Percentiles rank a stretch among this genome's conserved stretches.
Conservation (phyloP, 768 basidiomycete genomes). For the Naematelia encephala region DNA sequence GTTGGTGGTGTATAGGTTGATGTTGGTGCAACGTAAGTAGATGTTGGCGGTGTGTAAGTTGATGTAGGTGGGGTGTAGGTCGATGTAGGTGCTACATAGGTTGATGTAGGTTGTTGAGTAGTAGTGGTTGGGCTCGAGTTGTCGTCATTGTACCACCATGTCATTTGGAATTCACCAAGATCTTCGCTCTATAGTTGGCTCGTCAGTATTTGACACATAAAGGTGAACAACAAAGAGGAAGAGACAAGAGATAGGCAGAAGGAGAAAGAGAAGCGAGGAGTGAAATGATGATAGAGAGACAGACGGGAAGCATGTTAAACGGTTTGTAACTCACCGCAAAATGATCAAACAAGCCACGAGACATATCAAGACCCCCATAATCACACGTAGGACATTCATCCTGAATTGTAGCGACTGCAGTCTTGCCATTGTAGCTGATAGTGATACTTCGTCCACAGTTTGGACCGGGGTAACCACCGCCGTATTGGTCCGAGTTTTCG, state of each 20-base stretch:
- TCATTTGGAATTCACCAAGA: slow-evolving; percentile 61
- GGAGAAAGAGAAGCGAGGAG: background rate
- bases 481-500: slow-evolving; percentile 56
- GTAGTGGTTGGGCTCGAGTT: slow-evolving; percentile 6
- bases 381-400: slow-evolving; percentile 73
- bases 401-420: slow-evolving; percentile 59
- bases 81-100: slow-evolving; percentile 15
- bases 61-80: slow-evolving; percentile 24
- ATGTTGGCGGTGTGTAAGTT: slow-evolving; percentile 27
- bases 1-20: slow-evolving; percentile 22
- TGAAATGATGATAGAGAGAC: background rate
- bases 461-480: slow-evolving; percentile 58
- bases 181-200: slow-evolving; percentile 30
- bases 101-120: slow-evolving; percentile 8
- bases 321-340: slow-evolving; percentile 54
- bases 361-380: slow-evolving; percentile 65
- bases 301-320: no score
- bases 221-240: no score
- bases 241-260: background rate
- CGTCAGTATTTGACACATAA: background rate
- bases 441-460: slow-evolving; percentile 63
- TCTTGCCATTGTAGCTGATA: slow-evolving; percentile 63
- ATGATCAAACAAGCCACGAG: slow-evolving; percentile 62
- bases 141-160: slow-evolving; percentile 60
- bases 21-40: slow-evolving; percentile 31